Evolutionary conservation across 306 rosid genomes (phyloP).

Genomic region (Elaeagnus macrophylla): DNA sequence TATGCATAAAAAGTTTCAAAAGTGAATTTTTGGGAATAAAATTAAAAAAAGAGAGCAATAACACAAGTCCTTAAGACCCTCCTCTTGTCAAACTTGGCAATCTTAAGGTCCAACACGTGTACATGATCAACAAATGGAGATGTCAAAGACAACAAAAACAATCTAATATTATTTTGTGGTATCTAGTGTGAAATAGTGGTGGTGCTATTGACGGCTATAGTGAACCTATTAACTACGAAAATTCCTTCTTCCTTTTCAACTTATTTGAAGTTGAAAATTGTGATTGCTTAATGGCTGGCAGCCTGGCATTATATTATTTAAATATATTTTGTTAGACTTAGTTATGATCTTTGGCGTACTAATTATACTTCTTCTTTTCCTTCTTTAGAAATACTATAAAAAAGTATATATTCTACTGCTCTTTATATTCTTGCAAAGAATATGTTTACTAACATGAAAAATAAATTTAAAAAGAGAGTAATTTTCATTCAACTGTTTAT

Average conservation of each 20-base stretch:
- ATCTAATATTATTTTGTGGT: constrained; percentile 8
- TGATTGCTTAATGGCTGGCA: constrained; percentile 33
- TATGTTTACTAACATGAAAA: too few relatives aligned
- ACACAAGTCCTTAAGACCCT: not conserved
- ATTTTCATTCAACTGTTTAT: too few relatives aligned
- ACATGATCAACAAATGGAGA: constrained; percentile 2
- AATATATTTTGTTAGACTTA: constrained; percentile 2
- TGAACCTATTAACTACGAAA: constrained; percentile 22
- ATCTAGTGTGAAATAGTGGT: constrained; percentile 15
- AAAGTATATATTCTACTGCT: too few relatives aligned
- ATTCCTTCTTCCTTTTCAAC: constrained; percentile 21
- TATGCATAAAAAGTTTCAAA: too few relatives aligned
- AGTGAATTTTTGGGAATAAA: too few relatives aligned
- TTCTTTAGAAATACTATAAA: too few relatives aligned
- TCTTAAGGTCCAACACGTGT: not conserved
- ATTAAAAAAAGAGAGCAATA: not conserved
- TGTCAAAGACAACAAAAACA: constrained; percentile 7
- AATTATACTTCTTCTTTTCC: not conserved
- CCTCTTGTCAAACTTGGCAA: constrained; percentile 8
- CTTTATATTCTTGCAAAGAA: too few relatives aligned
- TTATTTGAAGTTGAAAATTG: constrained; percentile 13
- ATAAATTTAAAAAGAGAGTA: too few relatives aligned
- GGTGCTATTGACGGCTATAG: constrained; percentile 14
- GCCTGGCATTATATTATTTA: constrained; percentile 17
- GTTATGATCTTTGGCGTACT: not conserved